Percentiles rank a stretch among this genome's conserved stretches.
These are phyloP conservation scores for Neoscytalidium dimidiatum DNA, from an alignment of 2,329 filamentous ascomycete genomes.

Conservation along the genomic window DNA sequence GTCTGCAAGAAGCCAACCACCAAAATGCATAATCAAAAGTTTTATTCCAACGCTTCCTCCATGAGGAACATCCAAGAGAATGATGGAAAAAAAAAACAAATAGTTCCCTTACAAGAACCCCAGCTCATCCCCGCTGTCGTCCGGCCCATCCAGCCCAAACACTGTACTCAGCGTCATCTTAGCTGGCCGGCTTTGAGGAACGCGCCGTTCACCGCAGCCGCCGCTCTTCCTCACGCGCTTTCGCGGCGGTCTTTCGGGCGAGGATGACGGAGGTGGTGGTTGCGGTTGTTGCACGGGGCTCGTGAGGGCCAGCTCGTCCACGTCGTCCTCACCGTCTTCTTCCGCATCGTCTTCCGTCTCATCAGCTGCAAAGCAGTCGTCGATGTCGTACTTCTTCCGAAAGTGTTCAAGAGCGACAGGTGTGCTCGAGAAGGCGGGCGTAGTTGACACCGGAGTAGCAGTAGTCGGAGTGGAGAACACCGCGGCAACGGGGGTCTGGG, in stretches of 20 bases:
- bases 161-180: not conserved
- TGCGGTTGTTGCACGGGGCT: not conserved
- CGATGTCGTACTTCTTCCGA: not conserved
- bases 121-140: slow-evolving; percentile 13
- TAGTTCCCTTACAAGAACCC: not conserved
- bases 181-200: not conserved
- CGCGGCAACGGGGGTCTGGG: too few species aligned
- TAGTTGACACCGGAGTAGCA: not conserved
- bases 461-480: too few species aligned
- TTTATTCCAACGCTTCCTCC: too few species aligned
- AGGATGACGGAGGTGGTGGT: not conserved
- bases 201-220: not conserved
- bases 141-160: slow-evolving; percentile 6
- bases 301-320: not conserved
- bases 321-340: not conserved
- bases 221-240: not conserved
- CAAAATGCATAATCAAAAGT: too few species aligned
- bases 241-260: not conserved
- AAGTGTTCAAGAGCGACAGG: not conserved
- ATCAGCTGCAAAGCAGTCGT: too few species aligned
- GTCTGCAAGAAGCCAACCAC: too few species aligned
- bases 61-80: not conserved
- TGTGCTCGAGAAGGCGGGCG: not conserved
- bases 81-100: not conserved
- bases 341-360: not conserved